Base-by-base conservation (phyloP, 257 asterid species). In the Vinca minor region DNA sequence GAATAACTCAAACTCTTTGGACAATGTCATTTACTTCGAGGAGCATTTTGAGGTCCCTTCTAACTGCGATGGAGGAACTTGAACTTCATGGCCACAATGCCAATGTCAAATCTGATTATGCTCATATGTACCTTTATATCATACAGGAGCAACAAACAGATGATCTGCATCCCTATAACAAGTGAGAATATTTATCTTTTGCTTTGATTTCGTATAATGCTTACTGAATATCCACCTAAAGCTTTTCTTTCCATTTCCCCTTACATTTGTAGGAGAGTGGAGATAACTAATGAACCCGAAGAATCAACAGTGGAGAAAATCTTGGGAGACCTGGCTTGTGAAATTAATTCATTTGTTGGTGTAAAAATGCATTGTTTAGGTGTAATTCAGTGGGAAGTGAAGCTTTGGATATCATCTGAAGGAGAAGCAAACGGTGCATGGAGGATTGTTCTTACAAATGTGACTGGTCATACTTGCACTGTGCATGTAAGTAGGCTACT, bases 391-490 rank as follows among this genome's bases (percentile, higher is more conserved):
- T 93, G 97, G 92, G 99, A 93, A 73, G 86, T 87, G 64, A 89
- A 87, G 85, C 95, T 93, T 72, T 82, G 97, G 87, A 76, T 93
- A 77, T 81, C 99, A 59, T 87, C 97, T 35, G 82, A 79, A 49
- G 96, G 97, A 75, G 91, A 82, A 57, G 95, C 97, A 65, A 85
- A 86, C 69, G 99, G 97, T 73, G 95, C 95, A 50, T 93, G 99
- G 99, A 89, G 96, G 78, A 85, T 89, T 63, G 89, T 84, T 71
- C 88, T 87, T 71, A 79, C 88, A 35, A 89, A 87, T 73, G 99
- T 84, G 69, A 87, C 96, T 5, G 96, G 99, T 60, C 96, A 89
- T 75, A 89, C 98, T 71, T 89, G 97, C 78, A 81, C 89, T 67
- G 93, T 92, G 69, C 86, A 89, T 75, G 98, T 89, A 81, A 82